phyloP scores from a whole-genome alignment of 108 stramenopile genomes.

The Aurantiochytrium sp. region DNA sequence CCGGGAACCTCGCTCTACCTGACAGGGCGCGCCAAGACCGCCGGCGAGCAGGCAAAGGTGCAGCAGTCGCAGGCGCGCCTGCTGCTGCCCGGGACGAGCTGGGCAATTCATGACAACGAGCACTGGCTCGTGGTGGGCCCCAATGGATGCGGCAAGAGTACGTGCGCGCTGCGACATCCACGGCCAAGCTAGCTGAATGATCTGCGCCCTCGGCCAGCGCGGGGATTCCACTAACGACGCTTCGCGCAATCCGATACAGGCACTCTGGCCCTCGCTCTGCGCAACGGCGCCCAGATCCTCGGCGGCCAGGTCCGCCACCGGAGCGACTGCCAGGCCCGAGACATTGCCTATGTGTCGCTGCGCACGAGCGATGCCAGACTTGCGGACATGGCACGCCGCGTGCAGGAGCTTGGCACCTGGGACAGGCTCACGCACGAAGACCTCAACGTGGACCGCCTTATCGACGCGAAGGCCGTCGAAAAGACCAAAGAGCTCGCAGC shows the following conservation, averaged over 20 bases:
- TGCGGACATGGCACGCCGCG: not conserved
- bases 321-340: not conserved
- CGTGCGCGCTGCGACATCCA: too few relatives aligned
- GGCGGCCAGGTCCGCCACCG: not conserved
- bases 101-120: constrained; percentile 9
- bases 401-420: not conserved
- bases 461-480: not conserved
- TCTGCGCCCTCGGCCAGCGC: too few relatives aligned
- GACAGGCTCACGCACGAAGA: not conserved
- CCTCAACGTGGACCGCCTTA: not conserved
- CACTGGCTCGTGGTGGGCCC: constrained; percentile 11
- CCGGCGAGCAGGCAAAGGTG: not conserved
- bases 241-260: not conserved
- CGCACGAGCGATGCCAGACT: not conserved
- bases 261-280: not conserved
- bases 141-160: constrained; percentile 14
- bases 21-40: not conserved
- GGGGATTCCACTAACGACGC: too few relatives aligned
- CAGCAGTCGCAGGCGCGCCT: not conserved
- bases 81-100: not conserved
- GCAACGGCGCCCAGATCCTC: not conserved
- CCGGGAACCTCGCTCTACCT: not conserved
- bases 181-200: too few relatives aligned
- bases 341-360: constrained; percentile 7
- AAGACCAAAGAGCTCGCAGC: not conserved